Percentiles rank a stretch among this genome's conserved stretches.
These are phyloP conservation scores for Leishmania martiniquensis DNA, from an alignment of 208 protist genomes.

Conservation along the genomic window DNA sequence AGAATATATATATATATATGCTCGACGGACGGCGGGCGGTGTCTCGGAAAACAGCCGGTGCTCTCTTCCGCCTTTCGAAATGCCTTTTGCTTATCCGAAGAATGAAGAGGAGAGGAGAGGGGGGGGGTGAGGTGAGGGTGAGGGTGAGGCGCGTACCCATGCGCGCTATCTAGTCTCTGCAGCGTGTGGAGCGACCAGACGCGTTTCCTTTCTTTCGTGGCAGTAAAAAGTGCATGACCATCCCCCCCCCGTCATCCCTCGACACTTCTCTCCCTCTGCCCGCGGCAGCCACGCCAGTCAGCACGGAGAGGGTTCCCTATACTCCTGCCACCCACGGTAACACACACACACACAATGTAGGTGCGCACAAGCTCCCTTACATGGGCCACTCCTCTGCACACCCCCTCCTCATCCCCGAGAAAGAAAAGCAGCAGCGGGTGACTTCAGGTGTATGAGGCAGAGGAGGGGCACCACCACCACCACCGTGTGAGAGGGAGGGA, in stretches of 20 bases:
- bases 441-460: background rate
- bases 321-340: background rate
- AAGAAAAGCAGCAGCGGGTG: background rate
- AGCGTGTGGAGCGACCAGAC: background rate
- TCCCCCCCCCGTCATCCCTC: background rate
- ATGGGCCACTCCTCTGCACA: background rate
- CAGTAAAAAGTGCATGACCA: background rate
- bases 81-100: background rate
- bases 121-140: background rate
- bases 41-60: background rate
- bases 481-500: background rate
- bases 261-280: background rate
- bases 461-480: background rate
- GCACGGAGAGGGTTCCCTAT: background rate
- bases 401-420: background rate
- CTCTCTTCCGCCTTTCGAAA: background rate
- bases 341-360: background rate
- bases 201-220: background rate
- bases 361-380: background rate
- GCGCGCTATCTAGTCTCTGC: no score
- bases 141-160: background rate
- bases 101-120: background rate
- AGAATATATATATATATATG: background rate
- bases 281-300: background rate
- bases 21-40: background rate